These are phyloP conservation scores for Lecanicillium sp. DNA, from an alignment of 2,329 filamentous ascomycete species.

Conservation along the genomic window DNA sequence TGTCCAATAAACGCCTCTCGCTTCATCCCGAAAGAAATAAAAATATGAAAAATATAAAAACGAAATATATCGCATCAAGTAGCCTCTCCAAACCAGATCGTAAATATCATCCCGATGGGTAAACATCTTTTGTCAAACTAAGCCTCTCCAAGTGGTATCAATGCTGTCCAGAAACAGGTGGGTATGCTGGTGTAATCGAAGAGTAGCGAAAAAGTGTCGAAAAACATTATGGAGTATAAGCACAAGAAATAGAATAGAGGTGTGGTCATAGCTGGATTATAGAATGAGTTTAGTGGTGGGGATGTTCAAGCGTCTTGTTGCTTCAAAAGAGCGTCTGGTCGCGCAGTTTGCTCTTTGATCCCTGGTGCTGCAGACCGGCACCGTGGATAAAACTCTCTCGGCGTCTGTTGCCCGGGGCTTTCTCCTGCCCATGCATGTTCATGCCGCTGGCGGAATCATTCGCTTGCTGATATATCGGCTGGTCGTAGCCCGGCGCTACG, in stretches of 20 bases:
- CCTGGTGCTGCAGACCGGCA: slow-evolving; percentile 37
- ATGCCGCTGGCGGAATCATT: slow-evolving; percentile 13
- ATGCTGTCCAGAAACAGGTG: slow-evolving; percentile 20
- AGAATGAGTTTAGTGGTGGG: too few relatives aligned
- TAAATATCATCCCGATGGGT: too few relatives aligned
- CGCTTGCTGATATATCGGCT: slow-evolving; percentile 21
- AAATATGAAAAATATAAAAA: too few relatives aligned
- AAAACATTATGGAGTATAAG: slow-evolving; percentile 12
- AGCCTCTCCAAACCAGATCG: too few relatives aligned
- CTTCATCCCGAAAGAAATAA: too few relatives aligned
- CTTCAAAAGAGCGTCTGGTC: slow-evolving; percentile 44
- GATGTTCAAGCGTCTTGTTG: slow-evolving; percentile 7
- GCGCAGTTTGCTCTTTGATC: slow-evolving; percentile 44
- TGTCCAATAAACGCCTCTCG: too few relatives aligned
- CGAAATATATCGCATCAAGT: too few relatives aligned
- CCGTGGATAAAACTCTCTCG: slow-evolving; percentile 54
- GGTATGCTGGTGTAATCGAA: slow-evolving; percentile 19
- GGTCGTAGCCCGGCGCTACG: too few relatives aligned
- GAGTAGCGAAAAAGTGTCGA: slow-evolving; percentile 8
- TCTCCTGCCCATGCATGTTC: slow-evolving; percentile 24
- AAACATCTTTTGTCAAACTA: too few relatives aligned
- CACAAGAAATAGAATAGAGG: too few relatives aligned
- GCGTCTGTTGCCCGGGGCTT: slow-evolving; percentile 34
- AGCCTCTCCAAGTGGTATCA: slow-evolving; percentile 10
- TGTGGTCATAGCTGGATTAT: too few relatives aligned